phyloP scores from a whole-genome alignment of 2,329 filamentous ascomycete genomes.

The Apiospora malaysiana region DNA sequence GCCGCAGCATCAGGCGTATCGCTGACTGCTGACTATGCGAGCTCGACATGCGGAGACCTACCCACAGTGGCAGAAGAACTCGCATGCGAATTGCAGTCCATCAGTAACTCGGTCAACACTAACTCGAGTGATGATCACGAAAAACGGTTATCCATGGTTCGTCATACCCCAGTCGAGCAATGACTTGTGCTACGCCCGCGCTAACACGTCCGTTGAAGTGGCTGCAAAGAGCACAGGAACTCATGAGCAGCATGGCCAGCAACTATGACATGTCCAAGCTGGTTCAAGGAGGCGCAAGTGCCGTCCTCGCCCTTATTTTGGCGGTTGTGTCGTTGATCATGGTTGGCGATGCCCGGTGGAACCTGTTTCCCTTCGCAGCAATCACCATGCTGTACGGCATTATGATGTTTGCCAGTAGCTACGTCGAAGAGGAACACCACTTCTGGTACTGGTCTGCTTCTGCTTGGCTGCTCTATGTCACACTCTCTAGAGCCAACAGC shows the following conservation, averaged over 20 bases:
- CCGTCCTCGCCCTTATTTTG: constrained; percentile 44
- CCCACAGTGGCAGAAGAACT: constrained; percentile 60
- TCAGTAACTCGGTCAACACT: constrained; percentile 33
- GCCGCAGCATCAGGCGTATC: constrained; percentile 69
- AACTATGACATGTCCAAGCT: constrained; percentile 82
- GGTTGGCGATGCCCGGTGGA: constrained; percentile 32
- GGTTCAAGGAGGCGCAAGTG: constrained; percentile 48
- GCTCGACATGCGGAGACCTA: constrained; percentile 41
- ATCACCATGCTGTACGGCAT: constrained; percentile 70
- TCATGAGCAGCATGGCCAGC: constrained; percentile 89
- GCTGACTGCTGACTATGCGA: constrained; percentile 44
- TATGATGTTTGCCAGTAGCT: constrained; percentile 99
- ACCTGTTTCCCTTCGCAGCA: constrained; percentile 51
- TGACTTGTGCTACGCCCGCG: background rate
- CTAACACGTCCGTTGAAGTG: constrained; percentile 52
- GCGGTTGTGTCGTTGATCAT: constrained; percentile 47
- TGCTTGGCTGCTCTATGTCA: constrained; percentile 68
- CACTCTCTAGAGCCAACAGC: constrained; percentile 42
- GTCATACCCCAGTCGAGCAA: background rate
- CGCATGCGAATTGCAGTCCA: constrained; percentile 71
- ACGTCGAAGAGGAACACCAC: constrained; percentile 97
- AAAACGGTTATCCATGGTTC: background rate
- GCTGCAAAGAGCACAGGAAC: constrained; percentile 72
- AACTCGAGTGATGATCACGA: background rate
- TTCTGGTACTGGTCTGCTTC: constrained; percentile 95